Conservation (phyloP, 1,284 basidiomycete genomes). For the Cryptococcus wingfieldii region DNA sequence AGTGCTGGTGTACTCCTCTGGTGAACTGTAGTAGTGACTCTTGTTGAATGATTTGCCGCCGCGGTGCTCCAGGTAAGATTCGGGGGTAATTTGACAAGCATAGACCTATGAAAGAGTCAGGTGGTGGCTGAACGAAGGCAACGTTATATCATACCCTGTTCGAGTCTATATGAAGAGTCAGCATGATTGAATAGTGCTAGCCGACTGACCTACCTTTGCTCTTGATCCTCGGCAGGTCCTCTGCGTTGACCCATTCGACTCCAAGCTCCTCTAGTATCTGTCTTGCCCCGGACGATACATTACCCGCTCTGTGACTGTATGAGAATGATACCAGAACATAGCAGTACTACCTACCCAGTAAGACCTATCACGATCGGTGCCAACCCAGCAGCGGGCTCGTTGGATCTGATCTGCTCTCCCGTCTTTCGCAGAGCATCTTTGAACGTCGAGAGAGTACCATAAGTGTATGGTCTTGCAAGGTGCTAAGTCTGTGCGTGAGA, state of each 20-base stretch:
- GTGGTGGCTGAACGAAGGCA: not conserved
- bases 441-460: slow-evolving; percentile 59
- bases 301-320: slow-evolving; percentile 58
- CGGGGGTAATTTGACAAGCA: slow-evolving; percentile 65
- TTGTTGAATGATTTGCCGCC: slow-evolving; percentile 62
- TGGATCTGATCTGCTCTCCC: slow-evolving; percentile 59
- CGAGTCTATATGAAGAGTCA: slow-evolving; percentile 13
- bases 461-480: slow-evolving; percentile 73
- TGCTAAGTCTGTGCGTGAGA: slow-evolving; percentile 52
- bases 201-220: not conserved
- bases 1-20: slow-evolving; percentile 61
- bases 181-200: not conserved
- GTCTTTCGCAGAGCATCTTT: slow-evolving; percentile 59
- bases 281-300: slow-evolving; percentile 70
- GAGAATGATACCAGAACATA: too few relatives aligned
- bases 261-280: slow-evolving; percentile 69
- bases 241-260: slow-evolving; percentile 57
- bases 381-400: slow-evolving; percentile 42
- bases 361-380: slow-evolving; percentile 77
- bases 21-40: slow-evolving; percentile 65
- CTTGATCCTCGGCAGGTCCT: slow-evolving; percentile 58
- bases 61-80: slow-evolving; percentile 62
- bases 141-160: slow-evolving; percentile 51
- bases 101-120: slow-evolving; percentile 58
- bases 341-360: slow-evolving; percentile 60